A percentile compares a stretch with the other conserved stretches of the same genome.
phyloP scores from a whole-genome alignment of 192 early-diverging fungal species.

The Phlyctochytrium arcticum region DNA sequence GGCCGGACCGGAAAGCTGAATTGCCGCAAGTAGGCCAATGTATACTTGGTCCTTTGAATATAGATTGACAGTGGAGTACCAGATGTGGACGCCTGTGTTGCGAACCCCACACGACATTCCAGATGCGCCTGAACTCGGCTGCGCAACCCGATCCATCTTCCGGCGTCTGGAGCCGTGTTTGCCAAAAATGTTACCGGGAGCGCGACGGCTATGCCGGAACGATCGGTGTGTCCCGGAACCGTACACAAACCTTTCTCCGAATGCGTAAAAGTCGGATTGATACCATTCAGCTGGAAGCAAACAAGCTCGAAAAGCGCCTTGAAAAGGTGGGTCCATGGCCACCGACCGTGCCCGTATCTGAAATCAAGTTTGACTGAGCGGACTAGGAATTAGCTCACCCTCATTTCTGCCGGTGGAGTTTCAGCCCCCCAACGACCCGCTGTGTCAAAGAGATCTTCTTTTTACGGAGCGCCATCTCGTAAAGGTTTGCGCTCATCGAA shows the following conservation, averaged over 20 bases:
- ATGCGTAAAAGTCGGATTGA: slow-evolving; percentile 30
- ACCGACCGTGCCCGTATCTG: background rate
- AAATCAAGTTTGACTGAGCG: background rate
- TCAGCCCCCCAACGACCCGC: background rate
- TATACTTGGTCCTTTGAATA: background rate
- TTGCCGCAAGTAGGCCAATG: slow-evolving; percentile 36
- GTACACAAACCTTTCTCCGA: slow-evolving; percentile 36
- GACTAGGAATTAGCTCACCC: slow-evolving; percentile 8
- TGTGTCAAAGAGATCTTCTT: background rate
- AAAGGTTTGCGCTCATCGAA: background rate
- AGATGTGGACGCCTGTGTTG: slow-evolving; percentile 49
- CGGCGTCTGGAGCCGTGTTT: slow-evolving; percentile 48
- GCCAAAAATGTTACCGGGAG: slow-evolving; percentile 35
- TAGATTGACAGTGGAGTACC: background rate
- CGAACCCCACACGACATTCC: slow-evolving; percentile 38
- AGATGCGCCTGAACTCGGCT: slow-evolving; percentile 38
- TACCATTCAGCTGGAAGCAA: slow-evolving; percentile 36
- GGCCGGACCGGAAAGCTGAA: slow-evolving; percentile 40
- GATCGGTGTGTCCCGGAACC: slow-evolving; percentile 41
- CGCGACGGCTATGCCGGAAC: slow-evolving; percentile 34
- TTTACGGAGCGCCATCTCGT: background rate
- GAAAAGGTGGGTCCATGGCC: slow-evolving; percentile 37
- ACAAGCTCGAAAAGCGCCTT: slow-evolving; percentile 50
- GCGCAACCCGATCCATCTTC: slow-evolving; percentile 39
- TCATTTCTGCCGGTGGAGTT: slow-evolving; percentile 11